phyloP scores from a whole-genome alignment of 257 asterid species.

The Thymus quinquecostatus region DNA sequence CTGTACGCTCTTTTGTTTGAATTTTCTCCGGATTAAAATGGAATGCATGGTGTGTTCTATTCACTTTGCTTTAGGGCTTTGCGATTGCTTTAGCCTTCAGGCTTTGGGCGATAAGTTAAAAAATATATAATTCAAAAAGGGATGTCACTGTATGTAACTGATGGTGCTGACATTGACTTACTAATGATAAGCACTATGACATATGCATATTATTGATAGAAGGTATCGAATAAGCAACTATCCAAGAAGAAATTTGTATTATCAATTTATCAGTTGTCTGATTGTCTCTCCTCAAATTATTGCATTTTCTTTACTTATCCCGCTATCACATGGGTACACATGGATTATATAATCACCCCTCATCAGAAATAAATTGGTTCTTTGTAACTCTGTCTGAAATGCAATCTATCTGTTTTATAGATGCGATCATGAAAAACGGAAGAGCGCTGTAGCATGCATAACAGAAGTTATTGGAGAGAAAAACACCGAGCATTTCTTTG shows the following conservation, averaged over 20 bases:
- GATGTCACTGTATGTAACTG: not conserved
- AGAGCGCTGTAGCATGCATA: constrained; percentile 70
- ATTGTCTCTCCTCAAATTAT: constrained; percentile 11
- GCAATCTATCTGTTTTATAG: constrained; percentile 42
- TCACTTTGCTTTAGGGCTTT: not conserved
- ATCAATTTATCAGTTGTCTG: too few relatives aligned
- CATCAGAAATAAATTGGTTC: not conserved
- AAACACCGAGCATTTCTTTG: constrained; percentile 82
- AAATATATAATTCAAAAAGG: not conserved
- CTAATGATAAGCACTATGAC: not conserved
- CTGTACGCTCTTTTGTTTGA: not conserved
- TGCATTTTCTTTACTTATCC: not conserved
- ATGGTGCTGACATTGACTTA: not conserved
- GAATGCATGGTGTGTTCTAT: not conserved
- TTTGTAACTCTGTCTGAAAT: constrained; percentile 16
- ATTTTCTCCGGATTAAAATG: constrained; percentile 15
- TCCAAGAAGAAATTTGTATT: too few relatives aligned
- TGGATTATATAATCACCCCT: constrained; percentile 2
- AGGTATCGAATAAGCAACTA: not conserved
- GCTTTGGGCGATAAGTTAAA: not conserved
- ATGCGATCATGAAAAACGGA: constrained; percentile 84
- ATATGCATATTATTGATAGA: not conserved
- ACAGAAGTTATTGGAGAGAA: constrained; percentile 77
- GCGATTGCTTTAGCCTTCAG: not conserved
- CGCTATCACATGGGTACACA: not conserved